Evolutionary conservation across 2,329 filamentous ascomycete genomes (phyloP).

Genomic region (Stachybotrys echinatus): DNA sequence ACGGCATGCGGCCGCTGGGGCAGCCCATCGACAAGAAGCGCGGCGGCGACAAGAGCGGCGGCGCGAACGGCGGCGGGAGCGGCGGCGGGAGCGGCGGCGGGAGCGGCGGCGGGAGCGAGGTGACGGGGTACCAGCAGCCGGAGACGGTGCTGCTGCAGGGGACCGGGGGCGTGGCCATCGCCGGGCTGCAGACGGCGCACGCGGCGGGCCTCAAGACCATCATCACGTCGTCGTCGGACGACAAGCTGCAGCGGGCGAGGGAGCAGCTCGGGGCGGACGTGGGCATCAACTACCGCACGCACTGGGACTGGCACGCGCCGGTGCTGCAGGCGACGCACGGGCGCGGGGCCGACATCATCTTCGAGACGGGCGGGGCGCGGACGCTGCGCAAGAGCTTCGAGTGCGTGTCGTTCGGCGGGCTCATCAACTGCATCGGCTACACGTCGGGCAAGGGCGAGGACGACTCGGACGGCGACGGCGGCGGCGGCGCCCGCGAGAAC

Average conservation of each 20-base stretch:
- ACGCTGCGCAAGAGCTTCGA: slow-evolving; percentile 49
- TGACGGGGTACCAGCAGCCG: neutral
- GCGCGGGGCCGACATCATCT: slow-evolving; percentile 46
- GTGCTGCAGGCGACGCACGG: slow-evolving; percentile 40
- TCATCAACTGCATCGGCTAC: slow-evolving; percentile 48
- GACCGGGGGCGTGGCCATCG: slow-evolving; percentile 47
- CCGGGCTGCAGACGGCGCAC: slow-evolving; percentile 48
- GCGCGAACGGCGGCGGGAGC: slow-evolving; percentile 9
- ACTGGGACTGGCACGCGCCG: slow-evolving; percentile 43
- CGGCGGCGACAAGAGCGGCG: slow-evolving; percentile 24
- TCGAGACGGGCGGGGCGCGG: slow-evolving; percentile 48
- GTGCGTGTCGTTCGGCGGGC: slow-evolving; percentile 47
- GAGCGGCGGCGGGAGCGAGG: slow-evolving; percentile 14
- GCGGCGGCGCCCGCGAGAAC: slow-evolving; percentile 23
- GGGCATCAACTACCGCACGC: slow-evolving; percentile 48
- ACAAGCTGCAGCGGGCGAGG: slow-evolving; percentile 40
- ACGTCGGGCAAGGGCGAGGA: slow-evolving; percentile 47
- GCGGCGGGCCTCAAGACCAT: slow-evolving; percentile 45
- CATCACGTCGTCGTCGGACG: slow-evolving; percentile 49
- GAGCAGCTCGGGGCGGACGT: slow-evolving; percentile 44
- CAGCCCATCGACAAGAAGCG: slow-evolving; percentile 26
- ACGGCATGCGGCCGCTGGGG: slow-evolving; percentile 51
- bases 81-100: slow-evolving; percentile 1
- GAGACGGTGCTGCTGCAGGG: slow-evolving; percentile 47
- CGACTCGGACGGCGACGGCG: slow-evolving; percentile 25